These are phyloP conservation scores for Exobasidium cylindrosporum DNA, from an alignment of 1,284 basidiomycete species.

Conservation along the genomic window DNA sequence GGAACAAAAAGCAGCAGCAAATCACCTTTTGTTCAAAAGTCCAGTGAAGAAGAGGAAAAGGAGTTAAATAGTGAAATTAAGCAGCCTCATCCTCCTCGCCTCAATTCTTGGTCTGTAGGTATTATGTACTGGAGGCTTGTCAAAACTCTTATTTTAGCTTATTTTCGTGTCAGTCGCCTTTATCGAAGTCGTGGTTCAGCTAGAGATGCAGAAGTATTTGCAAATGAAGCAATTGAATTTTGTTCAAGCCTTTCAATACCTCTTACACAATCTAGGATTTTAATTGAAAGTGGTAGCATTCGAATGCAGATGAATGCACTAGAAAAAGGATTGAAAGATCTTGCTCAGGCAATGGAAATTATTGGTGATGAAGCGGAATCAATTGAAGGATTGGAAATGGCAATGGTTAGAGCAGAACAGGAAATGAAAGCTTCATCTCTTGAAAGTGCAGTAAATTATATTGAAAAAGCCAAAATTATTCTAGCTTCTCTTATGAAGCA, in stretches of 20 bases:
- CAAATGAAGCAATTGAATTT: conserved; percentile 40
- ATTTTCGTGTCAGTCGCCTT: conserved; percentile 27
- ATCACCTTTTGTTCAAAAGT: neutral
- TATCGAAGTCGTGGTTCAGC: conserved; percentile 42
- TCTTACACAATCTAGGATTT: conserved; percentile 25
- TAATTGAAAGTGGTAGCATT: conserved; percentile 34
- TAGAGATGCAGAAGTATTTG: conserved; percentile 43
- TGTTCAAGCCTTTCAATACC: conserved; percentile 25
- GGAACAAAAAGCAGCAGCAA: neutral
- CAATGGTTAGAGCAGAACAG: conserved; percentile 35
- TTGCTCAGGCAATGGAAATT: conserved; percentile 27
- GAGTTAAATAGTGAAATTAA: neutral
- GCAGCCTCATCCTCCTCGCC: neutral
- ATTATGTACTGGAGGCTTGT: neutral
- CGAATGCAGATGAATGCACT: conserved; percentile 26
- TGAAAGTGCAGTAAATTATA: conserved; percentile 28
- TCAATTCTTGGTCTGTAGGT: neutral
- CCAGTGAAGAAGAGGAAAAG: neutral
- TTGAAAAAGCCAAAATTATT: conserved; percentile 27
- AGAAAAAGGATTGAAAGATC: conserved; percentile 30
- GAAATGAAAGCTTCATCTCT: conserved; percentile 26
- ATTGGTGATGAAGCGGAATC: conserved; percentile 18
- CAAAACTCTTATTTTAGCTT: conserved; percentile 13
- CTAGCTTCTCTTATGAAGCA: conserved; percentile 26
- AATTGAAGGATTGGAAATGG: conserved; percentile 28